phyloP scores from a whole-genome alignment of 768 basidiomycete genomes.

The Mycena olivaceomarginata region DNA sequence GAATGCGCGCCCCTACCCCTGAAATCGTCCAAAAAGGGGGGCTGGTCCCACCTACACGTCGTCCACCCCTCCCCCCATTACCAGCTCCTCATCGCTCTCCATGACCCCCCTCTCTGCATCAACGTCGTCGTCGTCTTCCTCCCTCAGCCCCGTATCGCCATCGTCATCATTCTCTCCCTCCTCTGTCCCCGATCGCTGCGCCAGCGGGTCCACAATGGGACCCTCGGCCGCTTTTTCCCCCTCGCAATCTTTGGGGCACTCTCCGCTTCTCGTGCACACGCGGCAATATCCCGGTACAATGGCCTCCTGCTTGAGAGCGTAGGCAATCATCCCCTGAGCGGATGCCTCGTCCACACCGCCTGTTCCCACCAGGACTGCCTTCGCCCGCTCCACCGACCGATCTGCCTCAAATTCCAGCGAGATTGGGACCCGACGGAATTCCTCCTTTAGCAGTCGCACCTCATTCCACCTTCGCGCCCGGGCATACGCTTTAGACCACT shows the following conservation, averaged over 20 bases:
- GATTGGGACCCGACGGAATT: constrained; percentile 18
- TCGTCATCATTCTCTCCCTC: not conserved
- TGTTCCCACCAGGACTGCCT: not conserved
- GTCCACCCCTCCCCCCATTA: too few relatives aligned
- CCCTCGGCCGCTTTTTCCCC: not conserved
- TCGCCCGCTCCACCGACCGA: constrained; percentile 17
- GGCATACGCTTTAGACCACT: constrained; percentile 36
- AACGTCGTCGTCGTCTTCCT: not conserved
- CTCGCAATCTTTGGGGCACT: not conserved
- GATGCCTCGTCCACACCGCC: not conserved
- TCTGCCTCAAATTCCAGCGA: constrained; percentile 14
- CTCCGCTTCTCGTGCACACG: not conserved
- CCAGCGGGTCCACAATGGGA: not conserved
- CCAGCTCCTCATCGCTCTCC: too few relatives aligned
- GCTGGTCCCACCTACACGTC: too few relatives aligned
- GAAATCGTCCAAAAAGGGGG: too few relatives aligned
- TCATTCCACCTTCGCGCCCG: constrained; percentile 32
- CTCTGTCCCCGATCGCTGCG: not conserved
- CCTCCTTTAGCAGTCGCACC: constrained; percentile 31
- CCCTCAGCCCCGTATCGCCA: not conserved
- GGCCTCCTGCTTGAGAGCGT: constrained; percentile 10
- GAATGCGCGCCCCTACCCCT: too few relatives aligned
- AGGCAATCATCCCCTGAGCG: constrained; percentile 14
- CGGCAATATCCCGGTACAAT: constrained; percentile 13
- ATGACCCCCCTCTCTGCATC: not conserved